Conservation (phyloP, 495 filamentous ascomycete species). For the Aspergillus incahuasiensis region DNA sequence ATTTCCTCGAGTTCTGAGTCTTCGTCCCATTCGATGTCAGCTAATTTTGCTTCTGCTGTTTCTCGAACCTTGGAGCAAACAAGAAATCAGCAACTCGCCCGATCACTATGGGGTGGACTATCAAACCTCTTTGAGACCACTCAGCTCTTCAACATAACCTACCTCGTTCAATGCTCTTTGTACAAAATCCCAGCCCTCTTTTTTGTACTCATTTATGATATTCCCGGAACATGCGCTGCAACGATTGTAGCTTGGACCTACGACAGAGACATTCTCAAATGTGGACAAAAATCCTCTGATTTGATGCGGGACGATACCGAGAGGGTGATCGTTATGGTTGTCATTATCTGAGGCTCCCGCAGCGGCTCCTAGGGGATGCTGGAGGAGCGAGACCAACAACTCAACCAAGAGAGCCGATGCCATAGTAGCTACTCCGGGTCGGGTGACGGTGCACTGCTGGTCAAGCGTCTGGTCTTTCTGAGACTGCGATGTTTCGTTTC, state of each 20-base stretch:
- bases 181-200: slow-evolving; percentile 82
- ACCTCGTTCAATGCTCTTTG: slow-evolving; percentile 77
- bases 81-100: slow-evolving; percentile 18
- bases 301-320: slow-evolving; percentile 87
- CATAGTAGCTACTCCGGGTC: slow-evolving; percentile 86
- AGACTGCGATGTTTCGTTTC: slow-evolving; percentile 57
- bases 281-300: slow-evolving; percentile 86
- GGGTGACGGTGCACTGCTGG: slow-evolving; percentile 96
- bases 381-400: slow-evolving; percentile 77
- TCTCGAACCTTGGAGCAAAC: slow-evolving; percentile 54
- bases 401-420: slow-evolving; percentile 92
- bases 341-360: slow-evolving; percentile 57
- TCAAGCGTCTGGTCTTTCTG: slow-evolving; percentile 91
- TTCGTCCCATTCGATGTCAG: slow-evolving; percentile 59
- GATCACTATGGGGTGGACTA: not conserved
- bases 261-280: slow-evolving; percentile 79
- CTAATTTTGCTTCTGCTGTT: slow-evolving; percentile 64
- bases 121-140: slow-evolving; percentile 79
- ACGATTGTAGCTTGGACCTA: slow-evolving; percentile 77
- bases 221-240: slow-evolving; percentile 87
- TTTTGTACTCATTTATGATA: slow-evolving; percentile 65
- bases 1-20: slow-evolving; percentile 46
- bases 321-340: slow-evolving; percentile 65
- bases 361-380: slow-evolving; percentile 65
- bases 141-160: slow-evolving; percentile 85